These are phyloP conservation scores for Phytophthora macrochlamydospora DNA, from an alignment of 352 stramenopile species.

Conservation along the genomic window DNA sequence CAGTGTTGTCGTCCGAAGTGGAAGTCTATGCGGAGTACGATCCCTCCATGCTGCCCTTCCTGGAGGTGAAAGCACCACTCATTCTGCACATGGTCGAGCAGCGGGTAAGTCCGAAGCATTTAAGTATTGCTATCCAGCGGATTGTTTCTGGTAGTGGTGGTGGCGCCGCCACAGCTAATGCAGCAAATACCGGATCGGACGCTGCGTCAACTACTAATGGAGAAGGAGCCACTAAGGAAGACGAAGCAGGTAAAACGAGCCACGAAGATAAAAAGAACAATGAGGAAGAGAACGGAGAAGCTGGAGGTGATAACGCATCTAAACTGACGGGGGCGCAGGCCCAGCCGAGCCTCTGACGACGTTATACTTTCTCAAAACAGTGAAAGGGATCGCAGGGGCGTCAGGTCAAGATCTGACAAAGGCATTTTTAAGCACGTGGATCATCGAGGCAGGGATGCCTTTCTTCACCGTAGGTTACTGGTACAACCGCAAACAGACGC, in stretches of 20 bases:
- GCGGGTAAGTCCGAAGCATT: slow-evolving; percentile 71
- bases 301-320: slow-evolving; percentile 16
- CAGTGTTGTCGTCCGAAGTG: slow-evolving; percentile 75
- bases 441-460: slow-evolving; percentile 81
- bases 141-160: slow-evolving; percentile 57
- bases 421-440: slow-evolving; percentile 82
- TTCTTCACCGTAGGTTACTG: slow-evolving; percentile 89
- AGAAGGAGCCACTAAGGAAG: slow-evolving; percentile 46
- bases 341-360: slow-evolving; percentile 71
- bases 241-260: slow-evolving; percentile 24
- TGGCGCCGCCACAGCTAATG: slow-evolving; percentile 16
- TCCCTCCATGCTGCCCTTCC: slow-evolving; percentile 67
- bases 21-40: slow-evolving; percentile 88
- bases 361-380: slow-evolving; percentile 77
- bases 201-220: slow-evolving; percentile 27
- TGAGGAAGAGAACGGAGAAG: slow-evolving; percentile 40
- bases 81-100: slow-evolving; percentile 91
- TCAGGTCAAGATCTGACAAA: slow-evolving; percentile 81
- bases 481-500: slow-evolving; percentile 90
- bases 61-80: slow-evolving; percentile 82
- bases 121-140: slow-evolving; percentile 81
- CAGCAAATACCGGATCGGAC: slow-evolving; percentile 22
- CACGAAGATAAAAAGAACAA: slow-evolving; percentile 35
- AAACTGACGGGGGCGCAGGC: slow-evolving; percentile 15
- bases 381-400: slow-evolving; percentile 81